These are phyloP conservation scores for Cordyceps pruinosa DNA, from an alignment of 2,329 filamentous ascomycete species.

Conservation along the genomic window DNA sequence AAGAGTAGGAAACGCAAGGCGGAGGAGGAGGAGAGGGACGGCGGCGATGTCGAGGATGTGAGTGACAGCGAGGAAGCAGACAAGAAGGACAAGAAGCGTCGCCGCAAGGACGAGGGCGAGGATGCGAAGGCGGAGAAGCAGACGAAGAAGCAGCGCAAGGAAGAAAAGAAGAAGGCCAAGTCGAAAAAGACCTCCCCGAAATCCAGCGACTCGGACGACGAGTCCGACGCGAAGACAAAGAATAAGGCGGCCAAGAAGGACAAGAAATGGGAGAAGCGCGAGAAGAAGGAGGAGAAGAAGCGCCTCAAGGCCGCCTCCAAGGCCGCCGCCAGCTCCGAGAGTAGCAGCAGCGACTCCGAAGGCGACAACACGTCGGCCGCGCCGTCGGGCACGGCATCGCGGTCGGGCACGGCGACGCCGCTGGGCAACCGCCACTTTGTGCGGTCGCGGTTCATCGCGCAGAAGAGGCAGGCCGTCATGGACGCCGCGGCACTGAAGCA, in stretches of 20 bases:
- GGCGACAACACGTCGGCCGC: constrained; percentile 26
- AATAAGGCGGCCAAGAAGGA: constrained; percentile 22
- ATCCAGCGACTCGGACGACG: constrained; percentile 18
- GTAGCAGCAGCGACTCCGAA: constrained; percentile 17
- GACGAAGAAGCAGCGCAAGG: constrained; percentile 20
- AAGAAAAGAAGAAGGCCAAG: constrained; percentile 26
- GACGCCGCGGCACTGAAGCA: constrained; percentile 80
- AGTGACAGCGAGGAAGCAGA: constrained; percentile 14
- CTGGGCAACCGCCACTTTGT: constrained; percentile 61
- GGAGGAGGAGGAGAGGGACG: constrained; percentile 20
- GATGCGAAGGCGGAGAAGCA: constrained; percentile 19
- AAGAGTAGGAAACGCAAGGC: constrained; percentile 33
- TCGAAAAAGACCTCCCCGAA: constrained; percentile 20
- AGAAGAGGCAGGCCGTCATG: constrained; percentile 77
- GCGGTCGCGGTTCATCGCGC: constrained; percentile 75
- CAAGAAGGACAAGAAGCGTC: constrained; percentile 24
- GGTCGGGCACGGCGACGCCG: constrained; percentile 39
- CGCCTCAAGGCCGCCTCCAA: constrained; percentile 31
- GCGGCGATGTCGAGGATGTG: constrained; percentile 19
- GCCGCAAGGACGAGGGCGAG: constrained; percentile 25
- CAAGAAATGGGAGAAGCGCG: constrained; percentile 35
- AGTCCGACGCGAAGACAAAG: constrained; percentile 21
- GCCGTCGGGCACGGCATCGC: constrained; percentile 24
- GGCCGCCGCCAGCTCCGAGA: constrained; percentile 18
- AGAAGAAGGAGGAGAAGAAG: constrained; percentile 45